Base-by-base conservation (phyloP, 75 land plant genomes). In the Picea sitchensis region DNA sequence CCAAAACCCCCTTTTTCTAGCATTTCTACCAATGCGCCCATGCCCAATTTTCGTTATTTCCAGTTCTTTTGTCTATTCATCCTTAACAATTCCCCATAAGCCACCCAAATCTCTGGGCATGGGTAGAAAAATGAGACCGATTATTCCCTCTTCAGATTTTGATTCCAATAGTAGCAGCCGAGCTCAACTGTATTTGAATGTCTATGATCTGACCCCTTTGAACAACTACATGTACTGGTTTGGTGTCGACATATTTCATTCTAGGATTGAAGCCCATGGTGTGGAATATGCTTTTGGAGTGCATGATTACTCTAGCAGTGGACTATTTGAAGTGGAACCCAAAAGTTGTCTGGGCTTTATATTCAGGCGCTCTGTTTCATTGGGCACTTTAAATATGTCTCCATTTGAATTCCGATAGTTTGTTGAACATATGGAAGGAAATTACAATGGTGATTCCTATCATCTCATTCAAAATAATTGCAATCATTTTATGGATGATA, bases 231-330 rank as follows among this genome's bases (percentile, higher is more conserved):
- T 88, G 67, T 89, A 87, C 83, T 93, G 96, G 95, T 82, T 91
- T 26, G 98, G 98, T 3, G 77, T 95, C 31, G 96, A 94, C 14
- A 92, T 95, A 61, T 95, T 87, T 78, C 98, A 95, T 79, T 95
- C 96, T 4, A 96, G 97, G 2, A 89, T 95, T 47, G 96, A 93
- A 86, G 80, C 78, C 41, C 78, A 83, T 76, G 86, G 89, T 32
- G 83, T 83, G 26, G 91, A 89, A 32, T 89, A 89, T 79, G 91
- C 89, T 44, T 89, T 84, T 80, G 91, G 91, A 54, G 91, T 86
- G 1, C 91, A 89, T 73, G 91, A 89, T 58, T 89, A 73, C 79
- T 79, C 91, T 3, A 80, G 86, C 3, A 87, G 86, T 67, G 91
- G 91, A 61, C 84, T 89, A 12, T 89, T 89, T 68, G 91, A 89